Conservation (phyloP, 371 early-diverging fungal genomes). For the Mortierella sp. region DNA sequence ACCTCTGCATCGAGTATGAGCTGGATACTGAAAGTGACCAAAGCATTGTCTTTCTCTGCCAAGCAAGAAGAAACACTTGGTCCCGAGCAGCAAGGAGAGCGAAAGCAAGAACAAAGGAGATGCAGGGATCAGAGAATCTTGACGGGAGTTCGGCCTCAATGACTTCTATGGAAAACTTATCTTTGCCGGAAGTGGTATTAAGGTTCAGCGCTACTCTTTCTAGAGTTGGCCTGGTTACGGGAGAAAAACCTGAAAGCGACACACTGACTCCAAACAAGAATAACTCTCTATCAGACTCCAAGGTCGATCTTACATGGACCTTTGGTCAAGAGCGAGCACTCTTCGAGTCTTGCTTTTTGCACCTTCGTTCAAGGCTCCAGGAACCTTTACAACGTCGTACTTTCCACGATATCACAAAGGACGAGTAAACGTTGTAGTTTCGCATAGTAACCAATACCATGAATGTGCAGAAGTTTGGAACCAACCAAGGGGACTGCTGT, state of each 20-base stretch:
- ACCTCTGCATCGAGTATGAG: constrained; percentile 2
- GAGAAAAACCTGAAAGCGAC: background rate
- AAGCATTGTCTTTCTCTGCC: background rate
- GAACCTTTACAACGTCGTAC: too few relatives aligned
- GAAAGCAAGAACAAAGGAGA: background rate
- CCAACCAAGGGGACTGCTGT: background rate
- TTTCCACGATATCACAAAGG: too few relatives aligned
- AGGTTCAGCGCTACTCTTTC: too few relatives aligned
- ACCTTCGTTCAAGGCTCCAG: constrained; percentile 12
- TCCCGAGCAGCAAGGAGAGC: constrained; percentile 40
- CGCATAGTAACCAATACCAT: background rate
- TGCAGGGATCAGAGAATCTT: background rate
- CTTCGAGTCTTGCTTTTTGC: constrained; percentile 47
- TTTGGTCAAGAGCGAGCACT: constrained; percentile 38
- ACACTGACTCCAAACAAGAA: background rate
- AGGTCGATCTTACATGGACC: constrained; percentile 26
- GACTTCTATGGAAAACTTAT: background rate
- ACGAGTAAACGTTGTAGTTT: too few relatives aligned
- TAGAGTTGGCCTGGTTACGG: too few relatives aligned
- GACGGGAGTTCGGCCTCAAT: background rate
- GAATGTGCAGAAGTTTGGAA: constrained; percentile 1
- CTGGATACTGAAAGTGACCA: background rate
- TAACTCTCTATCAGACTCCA: background rate
- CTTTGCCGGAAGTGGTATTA: background rate
- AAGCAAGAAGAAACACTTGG: constrained; percentile 34